Conservation (phyloP, 305 asterid genomes). For the Solanum chacoense region DNA sequence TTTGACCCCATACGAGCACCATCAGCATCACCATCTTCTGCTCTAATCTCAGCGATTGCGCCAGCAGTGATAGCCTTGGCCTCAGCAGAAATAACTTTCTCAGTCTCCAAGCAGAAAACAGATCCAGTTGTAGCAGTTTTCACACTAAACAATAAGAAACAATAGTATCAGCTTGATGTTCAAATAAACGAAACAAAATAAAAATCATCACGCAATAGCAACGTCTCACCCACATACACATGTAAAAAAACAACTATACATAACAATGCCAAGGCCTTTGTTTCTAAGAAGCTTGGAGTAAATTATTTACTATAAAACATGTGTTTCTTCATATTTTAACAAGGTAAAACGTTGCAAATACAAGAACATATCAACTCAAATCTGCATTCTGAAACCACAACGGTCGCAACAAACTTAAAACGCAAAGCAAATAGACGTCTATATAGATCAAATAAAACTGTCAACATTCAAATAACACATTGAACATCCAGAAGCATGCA, state of each 20-base stretch:
- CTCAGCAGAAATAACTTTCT: slow-evolving; percentile 49
- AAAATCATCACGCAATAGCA: neutral
- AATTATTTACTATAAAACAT: neutral
- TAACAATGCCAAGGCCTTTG: neutral
- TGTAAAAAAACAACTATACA: neutral
- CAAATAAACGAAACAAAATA: neutral
- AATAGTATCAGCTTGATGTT: neutral
- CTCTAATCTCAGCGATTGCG: slow-evolving; percentile 33
- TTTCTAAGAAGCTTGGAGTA: neutral
- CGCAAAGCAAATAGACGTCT: neutral
- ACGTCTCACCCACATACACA: neutral
- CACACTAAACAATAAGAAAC: slow-evolving; percentile 16
- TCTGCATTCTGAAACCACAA: neutral
- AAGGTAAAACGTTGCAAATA: neutral
- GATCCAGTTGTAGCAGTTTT: slow-evolving; percentile 24
- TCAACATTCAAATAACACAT: neutral
- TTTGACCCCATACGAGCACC: slow-evolving; percentile 37
- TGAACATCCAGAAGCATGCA: neutral
- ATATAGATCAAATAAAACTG: neutral
- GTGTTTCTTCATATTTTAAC: neutral
- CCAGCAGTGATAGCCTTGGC: slow-evolving; percentile 59
- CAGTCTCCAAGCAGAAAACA: slow-evolving; percentile 56
- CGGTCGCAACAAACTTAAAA: neutral
- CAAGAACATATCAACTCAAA: neutral
- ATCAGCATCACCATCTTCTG: slow-evolving; percentile 26